phyloP scores from a whole-genome alignment of 1,284 basidiomycete genomes.

The Testicularia cyperi region DNA sequence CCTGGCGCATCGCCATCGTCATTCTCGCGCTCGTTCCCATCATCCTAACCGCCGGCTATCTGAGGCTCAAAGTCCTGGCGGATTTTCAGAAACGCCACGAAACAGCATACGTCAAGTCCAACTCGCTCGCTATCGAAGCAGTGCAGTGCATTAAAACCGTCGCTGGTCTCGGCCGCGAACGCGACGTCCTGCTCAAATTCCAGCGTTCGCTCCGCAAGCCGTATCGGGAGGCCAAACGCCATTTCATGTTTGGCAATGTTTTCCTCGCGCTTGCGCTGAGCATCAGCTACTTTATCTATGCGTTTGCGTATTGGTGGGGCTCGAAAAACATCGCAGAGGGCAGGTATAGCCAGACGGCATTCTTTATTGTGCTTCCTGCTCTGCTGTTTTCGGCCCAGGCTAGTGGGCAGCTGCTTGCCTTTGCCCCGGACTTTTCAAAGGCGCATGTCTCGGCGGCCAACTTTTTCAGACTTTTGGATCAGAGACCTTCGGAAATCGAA shows the following conservation, averaged over 20 bases:
- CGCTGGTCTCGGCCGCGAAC: slow-evolving; percentile 39
- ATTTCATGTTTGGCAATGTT: slow-evolving; percentile 44
- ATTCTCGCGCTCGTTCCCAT: slow-evolving; percentile 47
- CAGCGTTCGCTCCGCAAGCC: slow-evolving; percentile 30
- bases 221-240: slow-evolving; percentile 41
- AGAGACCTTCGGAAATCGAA: slow-evolving; percentile 72
- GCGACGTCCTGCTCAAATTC: slow-evolving; percentile 44
- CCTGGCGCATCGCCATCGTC: slow-evolving; percentile 50
- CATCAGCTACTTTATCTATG: slow-evolving; percentile 53
- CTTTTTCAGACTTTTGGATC: slow-evolving; percentile 45
- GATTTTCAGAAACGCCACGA: slow-evolving; percentile 52
- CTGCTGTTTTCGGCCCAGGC: slow-evolving; percentile 53
- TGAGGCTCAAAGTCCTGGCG: slow-evolving; percentile 49
- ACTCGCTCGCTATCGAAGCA: slow-evolving; percentile 50
- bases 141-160: slow-evolving; percentile 47
- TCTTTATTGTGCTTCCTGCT: slow-evolving; percentile 52
- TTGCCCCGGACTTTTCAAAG: slow-evolving; percentile 48
- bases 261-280: slow-evolving; percentile 47
- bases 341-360: slow-evolving; percentile 43
- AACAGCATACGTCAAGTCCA: slow-evolving; percentile 45
- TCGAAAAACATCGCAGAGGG: slow-evolving; percentile 46
- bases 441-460: slow-evolving; percentile 48
- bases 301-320: slow-evolving; percentile 55
- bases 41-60: slow-evolving; percentile 42
- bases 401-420: slow-evolving; percentile 50